Conservation (phyloP, 2,329 filamentous ascomycete genomes). For the Aspergillus candidus region DNA sequence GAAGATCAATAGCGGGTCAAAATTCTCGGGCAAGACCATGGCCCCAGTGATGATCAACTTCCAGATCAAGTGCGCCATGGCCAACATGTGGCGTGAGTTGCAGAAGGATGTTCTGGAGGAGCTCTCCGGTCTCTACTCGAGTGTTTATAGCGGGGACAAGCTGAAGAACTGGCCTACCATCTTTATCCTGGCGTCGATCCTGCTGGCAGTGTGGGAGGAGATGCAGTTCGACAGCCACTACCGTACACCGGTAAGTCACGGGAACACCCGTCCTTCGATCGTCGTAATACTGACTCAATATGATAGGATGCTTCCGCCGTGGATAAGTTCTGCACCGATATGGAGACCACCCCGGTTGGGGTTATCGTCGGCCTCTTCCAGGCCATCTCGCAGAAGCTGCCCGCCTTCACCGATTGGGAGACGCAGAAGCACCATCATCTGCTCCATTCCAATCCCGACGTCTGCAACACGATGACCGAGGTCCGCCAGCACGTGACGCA, state of each 20-base stretch:
- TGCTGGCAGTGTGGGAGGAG: conserved; percentile 93
- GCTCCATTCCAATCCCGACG: conserved; percentile 81
- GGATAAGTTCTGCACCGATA: conserved; percentile 91
- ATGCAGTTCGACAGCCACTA: conserved; percentile 99
- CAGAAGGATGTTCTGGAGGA: conserved; percentile 96
- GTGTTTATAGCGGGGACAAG: conserved; percentile 93
- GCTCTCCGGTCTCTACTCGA: conserved; percentile 87
- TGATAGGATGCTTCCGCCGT: conserved; percentile 65
- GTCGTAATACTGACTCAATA: conserved; percentile 6
- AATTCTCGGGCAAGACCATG: conserved; percentile 82
- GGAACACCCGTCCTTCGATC: no score
- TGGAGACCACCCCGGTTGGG: conserved; percentile 92
- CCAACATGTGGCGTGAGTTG: conserved; percentile 95
- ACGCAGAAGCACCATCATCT: conserved; percentile 84
- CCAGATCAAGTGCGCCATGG: conserved; percentile 95
- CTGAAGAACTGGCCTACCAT: conserved; percentile 99
- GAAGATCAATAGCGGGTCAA: conserved; percentile 78
- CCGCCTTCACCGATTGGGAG: conserved; percentile 90
- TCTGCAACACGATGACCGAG: conserved; percentile 95
- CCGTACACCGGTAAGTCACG: conserved; percentile 58
- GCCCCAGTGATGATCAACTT: conserved; percentile 99
- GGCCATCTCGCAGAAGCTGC: conserved; percentile 94
- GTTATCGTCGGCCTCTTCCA: conserved; percentile 97
- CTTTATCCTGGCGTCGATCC: conserved; percentile 91
- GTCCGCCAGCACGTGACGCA: conserved; percentile 86